These are phyloP conservation scores for Ogataea naganishii DNA, from an alignment of 805 yeast species.

Conservation along the genomic window DNA sequence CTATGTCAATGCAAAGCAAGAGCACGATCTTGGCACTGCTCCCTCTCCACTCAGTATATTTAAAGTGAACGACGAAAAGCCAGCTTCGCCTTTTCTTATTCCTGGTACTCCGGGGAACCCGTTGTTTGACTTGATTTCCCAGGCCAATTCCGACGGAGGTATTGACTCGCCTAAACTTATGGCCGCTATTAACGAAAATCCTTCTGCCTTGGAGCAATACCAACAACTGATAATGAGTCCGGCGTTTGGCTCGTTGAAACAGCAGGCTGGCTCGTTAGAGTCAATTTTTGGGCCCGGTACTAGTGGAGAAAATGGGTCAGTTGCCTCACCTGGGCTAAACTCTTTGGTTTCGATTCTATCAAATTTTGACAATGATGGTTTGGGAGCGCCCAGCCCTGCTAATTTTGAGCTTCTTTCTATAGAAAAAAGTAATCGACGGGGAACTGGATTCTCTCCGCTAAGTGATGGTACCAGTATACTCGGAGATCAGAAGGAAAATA, in stretches of 20 bases:
- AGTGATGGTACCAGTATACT: no score
- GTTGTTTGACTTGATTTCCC: constrained; percentile 14
- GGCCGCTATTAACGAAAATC: constrained; percentile 14
- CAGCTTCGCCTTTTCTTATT: constrained; percentile 8
- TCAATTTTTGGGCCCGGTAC: no score
- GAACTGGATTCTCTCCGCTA: no score
- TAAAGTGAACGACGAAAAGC: constrained; percentile 4
- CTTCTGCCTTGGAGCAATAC: constrained; percentile 15
- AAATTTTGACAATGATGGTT: constrained; percentile 13
- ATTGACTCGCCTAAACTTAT: constrained; percentile 16
- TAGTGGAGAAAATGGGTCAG: constrained; percentile 3
- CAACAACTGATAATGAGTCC: constrained; percentile 12
- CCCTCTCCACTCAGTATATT: constrained; percentile 12
- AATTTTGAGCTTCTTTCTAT: constrained; percentile 10
- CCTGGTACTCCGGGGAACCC: constrained; percentile 13
- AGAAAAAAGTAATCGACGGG: neutral
- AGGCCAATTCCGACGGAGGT: constrained; percentile 10
- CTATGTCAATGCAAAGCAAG: no score
- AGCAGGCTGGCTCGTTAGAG: no score
- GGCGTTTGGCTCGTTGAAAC: constrained; percentile 5
- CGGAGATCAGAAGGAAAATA: no score
- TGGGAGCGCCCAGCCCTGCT: constrained; percentile 17
- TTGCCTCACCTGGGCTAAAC: constrained; percentile 18
- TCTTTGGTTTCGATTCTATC: constrained; percentile 19
- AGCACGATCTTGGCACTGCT: neutral